Conservation (phyloP, 2,329 filamentous ascomycete species). For the Chaetomium sp. region DNA sequence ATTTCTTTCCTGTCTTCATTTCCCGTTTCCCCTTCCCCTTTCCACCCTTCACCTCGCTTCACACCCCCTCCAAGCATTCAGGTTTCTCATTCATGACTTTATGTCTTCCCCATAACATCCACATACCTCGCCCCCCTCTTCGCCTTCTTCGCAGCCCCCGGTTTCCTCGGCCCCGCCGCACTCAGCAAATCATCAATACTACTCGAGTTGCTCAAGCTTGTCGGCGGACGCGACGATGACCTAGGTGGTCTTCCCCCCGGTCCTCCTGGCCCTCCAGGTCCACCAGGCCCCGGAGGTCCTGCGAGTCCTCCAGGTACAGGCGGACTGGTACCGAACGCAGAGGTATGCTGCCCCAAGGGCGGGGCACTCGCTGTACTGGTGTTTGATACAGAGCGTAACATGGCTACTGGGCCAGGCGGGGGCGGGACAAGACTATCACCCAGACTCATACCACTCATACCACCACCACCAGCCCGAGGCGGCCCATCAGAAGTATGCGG, state of each 20-base stretch:
- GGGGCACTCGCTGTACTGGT: constrained; percentile 39
- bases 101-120: constrained; percentile 78
- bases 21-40: not conserved
- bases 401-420: constrained; percentile 30
- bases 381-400: constrained; percentile 44
- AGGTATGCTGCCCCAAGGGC: constrained; percentile 30
- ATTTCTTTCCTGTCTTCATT: not conserved
- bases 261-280: too few relatives aligned
- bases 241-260: too few relatives aligned
- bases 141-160: constrained; percentile 53
- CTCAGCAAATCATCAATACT: constrained; percentile 91
- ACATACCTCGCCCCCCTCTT: constrained; percentile 87
- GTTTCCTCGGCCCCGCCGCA: constrained; percentile 62
- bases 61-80: not conserved
- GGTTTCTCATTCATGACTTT: not conserved
- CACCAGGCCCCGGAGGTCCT: too few relatives aligned
- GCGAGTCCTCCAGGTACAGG: too few relatives aligned
- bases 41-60: not conserved
- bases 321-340: not conserved
- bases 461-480: too few relatives aligned
- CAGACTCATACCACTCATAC: too few relatives aligned
- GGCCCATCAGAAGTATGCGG: constrained; percentile 8
- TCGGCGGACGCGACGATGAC: constrained; percentile 55
- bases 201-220: constrained; percentile 83
- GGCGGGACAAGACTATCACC: constrained; percentile 7